phyloP scores from a whole-genome alignment of 192 early-diverging fungal genomes.

The Coemansia sp. region DNA sequence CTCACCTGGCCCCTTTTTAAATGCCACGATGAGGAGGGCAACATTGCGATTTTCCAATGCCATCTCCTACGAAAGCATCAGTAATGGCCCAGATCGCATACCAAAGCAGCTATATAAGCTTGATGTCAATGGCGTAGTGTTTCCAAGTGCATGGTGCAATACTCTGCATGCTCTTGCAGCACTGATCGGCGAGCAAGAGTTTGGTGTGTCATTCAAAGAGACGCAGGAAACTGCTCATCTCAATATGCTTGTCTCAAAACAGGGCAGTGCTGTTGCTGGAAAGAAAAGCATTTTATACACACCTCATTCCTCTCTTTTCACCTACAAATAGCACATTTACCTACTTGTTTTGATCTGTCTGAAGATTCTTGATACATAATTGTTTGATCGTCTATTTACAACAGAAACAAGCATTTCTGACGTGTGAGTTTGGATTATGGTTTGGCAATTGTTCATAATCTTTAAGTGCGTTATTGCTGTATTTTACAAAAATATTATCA shows the following conservation, averaged over 20 bases:
- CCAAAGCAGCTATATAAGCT: constrained; percentile 21
- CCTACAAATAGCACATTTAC: not conserved
- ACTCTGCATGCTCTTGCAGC: constrained; percentile 22
- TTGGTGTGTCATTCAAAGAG: constrained; percentile 30
- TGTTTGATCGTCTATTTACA: too few relatives aligned
- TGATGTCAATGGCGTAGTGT: constrained; percentile 34
- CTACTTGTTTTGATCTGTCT: too few relatives aligned
- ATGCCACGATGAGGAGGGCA: constrained; percentile 33
- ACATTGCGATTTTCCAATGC: constrained; percentile 26
- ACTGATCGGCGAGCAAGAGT: constrained; percentile 4
- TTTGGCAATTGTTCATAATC: too few relatives aligned
- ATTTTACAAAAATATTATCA: too few relatives aligned
- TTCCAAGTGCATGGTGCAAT: constrained; percentile 33
- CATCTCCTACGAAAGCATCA: constrained; percentile 17
- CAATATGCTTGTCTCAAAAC: constrained; percentile 45
- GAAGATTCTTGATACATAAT: too few relatives aligned
- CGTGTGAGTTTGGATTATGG: too few relatives aligned
- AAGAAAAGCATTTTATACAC: constrained; percentile 20
- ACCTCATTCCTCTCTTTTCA: not conserved
- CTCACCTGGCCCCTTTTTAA: constrained; percentile 27
- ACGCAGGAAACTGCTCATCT: constrained; percentile 29
- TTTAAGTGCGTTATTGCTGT: too few relatives aligned
- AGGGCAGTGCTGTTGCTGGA: constrained; percentile 33
- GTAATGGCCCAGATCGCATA: not conserved
- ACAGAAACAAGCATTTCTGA: too few relatives aligned